These are phyloP conservation scores for Lepidium africanum DNA, from an alignment of 345 rosid genomes.

Conservation along the genomic window DNA sequence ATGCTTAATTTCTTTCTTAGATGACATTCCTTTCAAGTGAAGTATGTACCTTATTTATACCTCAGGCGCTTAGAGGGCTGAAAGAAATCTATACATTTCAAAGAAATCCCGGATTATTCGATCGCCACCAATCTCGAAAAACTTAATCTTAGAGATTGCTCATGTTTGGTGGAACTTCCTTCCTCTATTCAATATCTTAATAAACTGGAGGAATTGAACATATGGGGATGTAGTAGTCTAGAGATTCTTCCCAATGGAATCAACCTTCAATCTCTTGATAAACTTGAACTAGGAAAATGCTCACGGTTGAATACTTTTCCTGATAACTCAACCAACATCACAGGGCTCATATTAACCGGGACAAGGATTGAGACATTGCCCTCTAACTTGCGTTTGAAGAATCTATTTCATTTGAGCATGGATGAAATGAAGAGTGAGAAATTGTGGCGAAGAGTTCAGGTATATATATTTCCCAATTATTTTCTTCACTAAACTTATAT, in stretches of 20 bases:
- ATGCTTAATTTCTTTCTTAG: background rate
- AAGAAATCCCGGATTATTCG: conserved; percentile 7
- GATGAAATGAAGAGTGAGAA: background rate
- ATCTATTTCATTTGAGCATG: background rate
- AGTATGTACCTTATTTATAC: background rate
- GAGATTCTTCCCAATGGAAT: background rate
- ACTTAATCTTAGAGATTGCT: conserved; percentile 3
- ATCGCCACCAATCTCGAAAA: background rate
- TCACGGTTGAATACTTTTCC: background rate
- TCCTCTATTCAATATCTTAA: background rate
- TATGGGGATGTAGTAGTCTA: background rate
- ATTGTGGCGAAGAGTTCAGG: background rate
- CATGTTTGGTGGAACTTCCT: background rate
- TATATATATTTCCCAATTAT: background rate
- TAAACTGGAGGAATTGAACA: background rate
- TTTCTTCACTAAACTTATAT: no score
- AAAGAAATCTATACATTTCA: background rate
- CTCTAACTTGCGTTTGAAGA: background rate
- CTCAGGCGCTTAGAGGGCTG: conserved; percentile 6
- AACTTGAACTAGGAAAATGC: conserved; percentile 7
- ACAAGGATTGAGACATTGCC: background rate
- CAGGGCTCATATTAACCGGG: accelerated
- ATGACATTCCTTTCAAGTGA: background rate
- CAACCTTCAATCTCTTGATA: background rate
- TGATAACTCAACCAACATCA: conserved; percentile 3